Evolutionary conservation across 2,329 filamentous ascomycete genomes (phyloP).

Genomic region (Fusarium agapanthi): DNA sequence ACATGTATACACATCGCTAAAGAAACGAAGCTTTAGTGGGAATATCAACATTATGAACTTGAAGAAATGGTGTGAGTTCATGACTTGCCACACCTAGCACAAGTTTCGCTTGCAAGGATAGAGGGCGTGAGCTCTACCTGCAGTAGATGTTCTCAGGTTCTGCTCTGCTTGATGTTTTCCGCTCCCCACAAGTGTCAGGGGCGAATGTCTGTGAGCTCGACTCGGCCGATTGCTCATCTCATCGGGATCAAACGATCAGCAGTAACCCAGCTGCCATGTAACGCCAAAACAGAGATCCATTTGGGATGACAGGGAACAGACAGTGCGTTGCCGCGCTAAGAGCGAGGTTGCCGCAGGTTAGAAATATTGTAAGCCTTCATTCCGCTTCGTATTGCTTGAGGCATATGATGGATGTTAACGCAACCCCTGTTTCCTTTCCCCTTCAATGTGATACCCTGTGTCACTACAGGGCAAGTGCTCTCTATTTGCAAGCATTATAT

Average conservation of each 20-base stretch:
- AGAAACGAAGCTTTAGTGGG: slow-evolving; percentile 12
- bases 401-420: neutral
- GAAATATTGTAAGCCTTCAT: neutral
- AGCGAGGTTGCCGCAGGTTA: neutral
- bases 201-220: slow-evolving; percentile 3
- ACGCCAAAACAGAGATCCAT: slow-evolving; percentile 2
- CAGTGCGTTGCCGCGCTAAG: slow-evolving; percentile 7
- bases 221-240: slow-evolving; percentile 33
- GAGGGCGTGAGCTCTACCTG: slow-evolving; percentile 8
- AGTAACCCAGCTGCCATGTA: neutral
- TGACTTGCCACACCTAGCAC: slow-evolving; percentile 26
- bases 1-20: neutral
- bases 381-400: neutral
- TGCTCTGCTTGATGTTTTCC: slow-evolving; percentile 1
- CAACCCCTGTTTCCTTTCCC: neutral
- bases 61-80: slow-evolving; percentile 6
- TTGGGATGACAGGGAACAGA: neutral
- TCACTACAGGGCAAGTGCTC: neutral
- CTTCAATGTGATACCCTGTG: neutral
- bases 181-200: slow-evolving; percentile 17
- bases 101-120: slow-evolving; percentile 9
- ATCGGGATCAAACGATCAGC: slow-evolving; percentile 4
- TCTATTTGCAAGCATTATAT: neutral
- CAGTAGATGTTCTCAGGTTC: neutral
- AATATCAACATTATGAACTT: neutral